phyloP scores from a whole-genome alignment of 2,329 filamentous ascomycete species.

The Colletotrichum phormii region DNA sequence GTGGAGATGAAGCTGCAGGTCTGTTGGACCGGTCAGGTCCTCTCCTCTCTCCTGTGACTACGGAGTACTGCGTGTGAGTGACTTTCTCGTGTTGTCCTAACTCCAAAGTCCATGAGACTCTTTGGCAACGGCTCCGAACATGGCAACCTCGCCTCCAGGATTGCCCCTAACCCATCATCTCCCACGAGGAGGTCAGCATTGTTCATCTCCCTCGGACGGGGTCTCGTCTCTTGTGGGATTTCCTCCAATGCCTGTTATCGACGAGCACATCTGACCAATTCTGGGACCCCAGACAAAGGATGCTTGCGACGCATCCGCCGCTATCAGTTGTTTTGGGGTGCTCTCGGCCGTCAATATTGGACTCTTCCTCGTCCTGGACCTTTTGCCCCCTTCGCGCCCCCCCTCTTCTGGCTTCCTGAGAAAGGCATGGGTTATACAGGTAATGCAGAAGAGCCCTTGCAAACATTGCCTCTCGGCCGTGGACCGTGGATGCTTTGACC shows the following conservation, averaged over 20 bases:
- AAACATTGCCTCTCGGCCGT: slow-evolving; percentile 12
- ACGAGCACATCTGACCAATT: neutral
- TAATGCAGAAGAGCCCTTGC: slow-evolving; percentile 18
- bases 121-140: neutral
- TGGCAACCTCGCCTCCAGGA: neutral
- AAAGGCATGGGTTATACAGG: slow-evolving; percentile 6
- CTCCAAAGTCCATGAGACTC: neutral
- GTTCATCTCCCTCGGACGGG: slow-evolving; percentile 23
- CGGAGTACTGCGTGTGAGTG: neutral
- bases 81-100: neutral
- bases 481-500: slow-evolving; percentile 14
- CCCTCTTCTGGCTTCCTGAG: neutral
- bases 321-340: slow-evolving; percentile 8
- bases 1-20: slow-evolving; percentile 26
- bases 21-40: slow-evolving; percentile 1
- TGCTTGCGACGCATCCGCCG: neutral
- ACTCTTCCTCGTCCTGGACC: neutral
- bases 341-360: slow-evolving; percentile 10
- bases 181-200: slow-evolving; percentile 14
- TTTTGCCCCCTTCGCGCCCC: slow-evolving; percentile 3
- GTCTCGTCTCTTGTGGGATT: neutral
- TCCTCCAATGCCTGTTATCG: slow-evolving; percentile 2
- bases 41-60: neutral
- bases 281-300: slow-evolving; percentile 2
- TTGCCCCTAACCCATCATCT: neutral